Conservation (phyloP, 2,329 filamentous ascomycete genomes). For the Raffaelea albimanens region DNA sequence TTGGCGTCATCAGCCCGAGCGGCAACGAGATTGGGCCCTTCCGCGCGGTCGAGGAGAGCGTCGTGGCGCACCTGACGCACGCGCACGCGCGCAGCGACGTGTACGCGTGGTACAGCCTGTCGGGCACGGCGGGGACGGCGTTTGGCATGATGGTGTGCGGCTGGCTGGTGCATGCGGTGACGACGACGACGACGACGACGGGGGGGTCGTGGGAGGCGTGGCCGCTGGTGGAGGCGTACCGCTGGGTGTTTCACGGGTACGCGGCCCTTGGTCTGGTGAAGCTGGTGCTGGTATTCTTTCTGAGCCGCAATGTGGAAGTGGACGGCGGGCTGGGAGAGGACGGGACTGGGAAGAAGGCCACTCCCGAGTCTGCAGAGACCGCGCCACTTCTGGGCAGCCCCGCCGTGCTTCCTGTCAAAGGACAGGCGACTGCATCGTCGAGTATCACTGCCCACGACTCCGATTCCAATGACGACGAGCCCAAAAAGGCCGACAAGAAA, state of each 20-base stretch:
- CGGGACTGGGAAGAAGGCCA: not conserved
- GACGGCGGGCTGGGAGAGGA: constrained; percentile 11
- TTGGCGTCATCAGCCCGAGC: constrained; percentile 56
- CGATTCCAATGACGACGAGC: not conserved
- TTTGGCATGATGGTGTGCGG: constrained; percentile 50
- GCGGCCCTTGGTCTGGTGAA: constrained; percentile 48
- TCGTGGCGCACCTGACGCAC: constrained; percentile 45
- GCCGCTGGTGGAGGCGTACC: constrained; percentile 37
- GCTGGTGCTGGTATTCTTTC: constrained; percentile 36
- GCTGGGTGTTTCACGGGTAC: constrained; percentile 48
- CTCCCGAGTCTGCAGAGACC: not conserved
- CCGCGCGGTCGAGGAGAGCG: constrained; percentile 51
- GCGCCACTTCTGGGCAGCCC: not conserved
- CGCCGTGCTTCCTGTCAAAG: not conserved
- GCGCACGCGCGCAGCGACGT: constrained; percentile 39
- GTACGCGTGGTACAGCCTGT: constrained; percentile 52
- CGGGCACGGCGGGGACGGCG: constrained; percentile 51
- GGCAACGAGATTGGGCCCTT: constrained; percentile 58
- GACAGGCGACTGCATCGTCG: no score
- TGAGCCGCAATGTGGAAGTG: constrained; percentile 28
- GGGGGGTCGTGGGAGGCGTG: constrained; percentile 20
- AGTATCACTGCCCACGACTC: no score
- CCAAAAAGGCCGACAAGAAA: not conserved
- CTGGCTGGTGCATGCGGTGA: constrained; percentile 46
- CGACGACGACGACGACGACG: constrained; percentile 10